phyloP scores from a whole-genome alignment of 2,329 filamentous ascomycete species.

The Fusarium sp. region DNA sequence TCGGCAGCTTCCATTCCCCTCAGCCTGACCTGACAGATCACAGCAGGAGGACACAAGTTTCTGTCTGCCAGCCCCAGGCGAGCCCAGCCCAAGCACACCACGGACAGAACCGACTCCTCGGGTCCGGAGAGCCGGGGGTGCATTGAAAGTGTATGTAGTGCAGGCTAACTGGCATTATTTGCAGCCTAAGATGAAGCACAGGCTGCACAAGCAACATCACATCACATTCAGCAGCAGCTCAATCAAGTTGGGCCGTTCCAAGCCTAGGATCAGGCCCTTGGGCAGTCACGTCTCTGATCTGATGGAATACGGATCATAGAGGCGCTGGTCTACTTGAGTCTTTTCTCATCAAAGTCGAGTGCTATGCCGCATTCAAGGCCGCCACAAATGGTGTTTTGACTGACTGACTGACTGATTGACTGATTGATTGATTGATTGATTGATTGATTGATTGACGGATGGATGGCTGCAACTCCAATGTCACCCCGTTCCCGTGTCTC shows the following conservation, averaged over 20 bases:
- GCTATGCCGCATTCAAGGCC: slow-evolving; percentile 21
- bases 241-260: slow-evolving; percentile 31
- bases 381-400: slow-evolving; percentile 17
- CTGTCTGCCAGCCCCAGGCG: slow-evolving; percentile 13
- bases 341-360: slow-evolving; percentile 8
- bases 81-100: slow-evolving; percentile 16
- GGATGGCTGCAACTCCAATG: slow-evolving; percentile 20
- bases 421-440: no score
- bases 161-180: background rate
- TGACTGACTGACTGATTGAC: no score
- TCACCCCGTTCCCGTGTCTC: slow-evolving; percentile 29
- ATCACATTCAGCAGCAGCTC: background rate
- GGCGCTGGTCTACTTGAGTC: background rate
- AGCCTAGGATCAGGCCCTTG: slow-evolving; percentile 15
- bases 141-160: background rate
- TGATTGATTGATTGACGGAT: background rate
- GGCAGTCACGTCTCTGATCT: background rate
- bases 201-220: background rate
- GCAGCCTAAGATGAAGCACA: background rate
- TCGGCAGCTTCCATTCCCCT: background rate
- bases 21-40: background rate
- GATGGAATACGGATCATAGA: slow-evolving; percentile 1
- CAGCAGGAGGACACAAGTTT: background rate
- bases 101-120: slow-evolving; percentile 42
- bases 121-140: slow-evolving; percentile 37